Evolutionary conservation across 1,139 yeast species (phyloP).

Genomic region (Kodamaea ohmeri): DNA sequence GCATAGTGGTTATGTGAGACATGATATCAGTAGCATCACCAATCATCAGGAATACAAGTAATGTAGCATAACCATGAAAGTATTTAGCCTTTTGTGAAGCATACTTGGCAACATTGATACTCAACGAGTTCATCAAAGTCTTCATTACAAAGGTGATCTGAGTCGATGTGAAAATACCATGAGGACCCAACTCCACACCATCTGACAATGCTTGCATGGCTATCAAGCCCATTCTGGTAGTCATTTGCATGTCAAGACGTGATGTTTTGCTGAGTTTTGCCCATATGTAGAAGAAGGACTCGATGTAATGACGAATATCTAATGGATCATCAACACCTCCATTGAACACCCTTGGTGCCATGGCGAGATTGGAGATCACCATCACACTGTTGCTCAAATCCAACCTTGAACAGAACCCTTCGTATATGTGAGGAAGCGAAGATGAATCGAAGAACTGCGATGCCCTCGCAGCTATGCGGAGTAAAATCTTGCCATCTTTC

Average conservation of each 20-base stretch:
- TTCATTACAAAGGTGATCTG: slow-evolving; percentile 63
- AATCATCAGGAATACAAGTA: slow-evolving; percentile 63
- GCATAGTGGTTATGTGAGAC: slow-evolving; percentile 50
- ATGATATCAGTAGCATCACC: slow-evolving; percentile 53
- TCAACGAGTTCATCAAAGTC: slow-evolving; percentile 52
- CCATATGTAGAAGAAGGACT: slow-evolving; percentile 78
- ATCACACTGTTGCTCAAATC: slow-evolving; percentile 58
- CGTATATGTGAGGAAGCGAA: slow-evolving; percentile 35
- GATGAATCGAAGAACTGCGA: slow-evolving; percentile 43
- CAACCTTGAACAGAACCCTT: slow-evolving; percentile 45
- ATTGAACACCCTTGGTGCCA: slow-evolving; percentile 46
- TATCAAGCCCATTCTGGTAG: slow-evolving; percentile 64
- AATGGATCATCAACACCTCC: slow-evolving; percentile 23
- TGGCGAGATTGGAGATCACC: slow-evolving; percentile 55
- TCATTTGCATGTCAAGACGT: slow-evolving; percentile 63
- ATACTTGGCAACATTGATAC: slow-evolving; percentile 42
- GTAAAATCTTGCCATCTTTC: slow-evolving; percentile 43
- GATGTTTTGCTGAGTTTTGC: slow-evolving; percentile 53
- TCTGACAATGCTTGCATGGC: slow-evolving; percentile 48
- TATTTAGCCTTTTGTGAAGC: slow-evolving; percentile 41
- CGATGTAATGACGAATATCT: slow-evolving; percentile 55
- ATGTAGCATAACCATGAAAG: slow-evolving; percentile 58
- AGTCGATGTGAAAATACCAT: slow-evolving; percentile 60
- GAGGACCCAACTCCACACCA: slow-evolving; percentile 29
- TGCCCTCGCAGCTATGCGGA: slow-evolving; percentile 48